Percentiles rank a stretch among this genome's conserved stretches.
These are phyloP conservation scores for Phaffia australis DNA, from an alignment of 768 basidiomycete genomes.

Conservation along the genomic window DNA sequence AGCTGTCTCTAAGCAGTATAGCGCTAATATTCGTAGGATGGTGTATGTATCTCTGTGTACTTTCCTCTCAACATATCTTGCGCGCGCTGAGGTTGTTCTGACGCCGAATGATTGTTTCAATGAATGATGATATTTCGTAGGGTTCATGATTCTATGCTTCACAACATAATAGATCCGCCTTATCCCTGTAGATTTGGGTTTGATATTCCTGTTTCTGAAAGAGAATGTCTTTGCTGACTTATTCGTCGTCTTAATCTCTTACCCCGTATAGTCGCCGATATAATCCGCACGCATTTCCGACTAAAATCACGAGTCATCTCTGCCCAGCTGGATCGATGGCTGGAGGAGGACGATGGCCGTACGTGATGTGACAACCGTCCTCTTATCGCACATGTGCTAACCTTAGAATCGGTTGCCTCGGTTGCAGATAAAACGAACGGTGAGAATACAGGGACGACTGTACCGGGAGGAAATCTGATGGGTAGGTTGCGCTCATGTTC, in stretches of 20 bases:
- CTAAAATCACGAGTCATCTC: constrained; percentile 63
- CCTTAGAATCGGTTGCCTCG: neutral
- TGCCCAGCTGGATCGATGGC: constrained; percentile 69
- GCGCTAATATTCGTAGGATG: constrained; percentile 82
- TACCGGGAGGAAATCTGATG: neutral
- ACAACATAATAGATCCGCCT: constrained; percentile 66
- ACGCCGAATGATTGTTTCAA: neutral
- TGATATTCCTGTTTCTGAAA: neutral
- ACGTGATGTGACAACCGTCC: neutral
- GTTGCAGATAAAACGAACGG: neutral
- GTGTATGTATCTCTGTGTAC: constrained; percentile 33
- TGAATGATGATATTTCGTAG: neutral
- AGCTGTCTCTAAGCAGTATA: constrained; percentile 32
- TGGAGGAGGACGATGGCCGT: constrained; percentile 33
- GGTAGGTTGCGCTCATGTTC: neutral
- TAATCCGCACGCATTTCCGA: constrained; percentile 82
- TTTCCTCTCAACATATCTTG: constrained; percentile 28
- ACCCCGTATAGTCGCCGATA: constrained; percentile 53
- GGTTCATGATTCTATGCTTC: neutral
- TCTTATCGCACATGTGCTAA: neutral
- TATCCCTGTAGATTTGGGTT: constrained; percentile 41
- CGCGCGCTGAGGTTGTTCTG: neutral
- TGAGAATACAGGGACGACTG: neutral
- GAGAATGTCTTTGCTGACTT: neutral
- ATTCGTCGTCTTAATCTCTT: neutral